phyloP scores from a whole-genome alignment of 163 green algal genomes.

The Chlorella variabilis region DNA sequence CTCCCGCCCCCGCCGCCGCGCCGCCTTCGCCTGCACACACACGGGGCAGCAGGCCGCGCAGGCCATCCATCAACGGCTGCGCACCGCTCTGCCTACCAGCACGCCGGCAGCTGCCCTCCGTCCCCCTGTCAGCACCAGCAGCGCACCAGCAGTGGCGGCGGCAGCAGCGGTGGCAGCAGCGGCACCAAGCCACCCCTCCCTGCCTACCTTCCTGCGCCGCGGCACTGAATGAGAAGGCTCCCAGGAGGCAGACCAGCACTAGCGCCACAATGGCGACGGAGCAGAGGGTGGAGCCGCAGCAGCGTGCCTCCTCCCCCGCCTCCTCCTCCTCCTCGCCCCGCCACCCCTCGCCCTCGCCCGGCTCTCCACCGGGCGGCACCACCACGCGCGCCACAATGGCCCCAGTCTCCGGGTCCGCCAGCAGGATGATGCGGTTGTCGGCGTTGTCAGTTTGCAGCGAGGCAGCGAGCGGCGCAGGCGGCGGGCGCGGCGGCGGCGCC shows the following conservation, averaged over 20 bases:
- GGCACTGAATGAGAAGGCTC: not conserved
- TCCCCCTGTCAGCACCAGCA: too few relatives aligned
- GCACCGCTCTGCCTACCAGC: too few relatives aligned
- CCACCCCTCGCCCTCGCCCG: not conserved
- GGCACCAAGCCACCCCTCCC: not conserved
- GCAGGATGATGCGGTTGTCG: constrained; percentile 21
- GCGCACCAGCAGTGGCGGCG: too few relatives aligned
- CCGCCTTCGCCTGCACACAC: not conserved
- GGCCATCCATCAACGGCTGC: too few relatives aligned
- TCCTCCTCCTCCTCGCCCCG: not conserved
- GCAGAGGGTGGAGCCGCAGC: not conserved
- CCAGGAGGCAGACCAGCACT: not conserved
- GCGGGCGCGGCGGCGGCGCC: not conserved
- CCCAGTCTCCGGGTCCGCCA: constrained; percentile 19
- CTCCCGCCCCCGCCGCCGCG: not conserved
- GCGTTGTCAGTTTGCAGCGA: constrained; percentile 25
- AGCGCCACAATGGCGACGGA: not conserved
- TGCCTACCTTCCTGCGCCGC: not conserved
- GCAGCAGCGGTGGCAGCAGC: not conserved
- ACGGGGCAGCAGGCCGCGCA: not conserved
- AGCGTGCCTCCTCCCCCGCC: not conserved
- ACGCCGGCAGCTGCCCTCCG: too few relatives aligned
- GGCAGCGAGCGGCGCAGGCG: not conserved
- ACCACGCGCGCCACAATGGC: constrained; percentile 21
- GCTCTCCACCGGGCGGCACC: constrained; percentile 1